Conservation (phyloP, 1,284 basidiomycete species). For the Volvariella volvacea region DNA sequence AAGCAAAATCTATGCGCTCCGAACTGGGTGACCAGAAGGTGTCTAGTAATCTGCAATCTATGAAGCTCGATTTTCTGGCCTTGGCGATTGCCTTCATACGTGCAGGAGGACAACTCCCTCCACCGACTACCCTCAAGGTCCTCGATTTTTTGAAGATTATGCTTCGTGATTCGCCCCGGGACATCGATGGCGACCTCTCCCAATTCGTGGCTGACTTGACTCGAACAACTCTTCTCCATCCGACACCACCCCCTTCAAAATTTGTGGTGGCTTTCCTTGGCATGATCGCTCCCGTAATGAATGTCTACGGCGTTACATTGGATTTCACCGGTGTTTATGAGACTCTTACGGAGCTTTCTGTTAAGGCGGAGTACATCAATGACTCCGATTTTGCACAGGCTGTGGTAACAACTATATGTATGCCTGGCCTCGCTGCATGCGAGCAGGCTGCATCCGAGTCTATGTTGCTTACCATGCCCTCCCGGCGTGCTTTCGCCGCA, state of each 20-base stretch:
- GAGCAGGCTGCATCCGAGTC: constrained; percentile 48
- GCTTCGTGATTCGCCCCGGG: constrained; percentile 44
- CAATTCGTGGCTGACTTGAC: constrained; percentile 47
- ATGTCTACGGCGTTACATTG: constrained; percentile 40
- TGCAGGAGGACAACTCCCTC: constrained; percentile 49
- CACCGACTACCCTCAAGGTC: constrained; percentile 39
- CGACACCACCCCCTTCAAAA: constrained; percentile 36
- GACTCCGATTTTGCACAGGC: constrained; percentile 45
- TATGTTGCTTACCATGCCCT: constrained; percentile 40
- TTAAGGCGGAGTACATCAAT: constrained; percentile 41
- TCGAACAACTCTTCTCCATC: constrained; percentile 37
- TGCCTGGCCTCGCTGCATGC: constrained; percentile 50
- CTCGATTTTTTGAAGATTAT: constrained; percentile 56
- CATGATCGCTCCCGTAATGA: constrained; percentile 54
- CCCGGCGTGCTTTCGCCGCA: constrained; percentile 43
- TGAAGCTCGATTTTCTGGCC: constrained; percentile 61
- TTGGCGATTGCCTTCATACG: constrained; percentile 51
- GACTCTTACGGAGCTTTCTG: constrained; percentile 42
- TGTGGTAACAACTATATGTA: constrained; percentile 56
- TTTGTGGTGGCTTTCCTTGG: constrained; percentile 47
- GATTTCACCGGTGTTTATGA: constrained; percentile 63
- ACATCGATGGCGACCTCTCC: constrained; percentile 33
- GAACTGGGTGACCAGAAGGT: constrained; percentile 18
- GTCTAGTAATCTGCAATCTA: constrained; percentile 47
- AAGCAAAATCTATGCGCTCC: constrained; percentile 27